Evolutionary conservation across 106 monocot species (phyloP).

Genomic region (Acorus calamus): DNA sequence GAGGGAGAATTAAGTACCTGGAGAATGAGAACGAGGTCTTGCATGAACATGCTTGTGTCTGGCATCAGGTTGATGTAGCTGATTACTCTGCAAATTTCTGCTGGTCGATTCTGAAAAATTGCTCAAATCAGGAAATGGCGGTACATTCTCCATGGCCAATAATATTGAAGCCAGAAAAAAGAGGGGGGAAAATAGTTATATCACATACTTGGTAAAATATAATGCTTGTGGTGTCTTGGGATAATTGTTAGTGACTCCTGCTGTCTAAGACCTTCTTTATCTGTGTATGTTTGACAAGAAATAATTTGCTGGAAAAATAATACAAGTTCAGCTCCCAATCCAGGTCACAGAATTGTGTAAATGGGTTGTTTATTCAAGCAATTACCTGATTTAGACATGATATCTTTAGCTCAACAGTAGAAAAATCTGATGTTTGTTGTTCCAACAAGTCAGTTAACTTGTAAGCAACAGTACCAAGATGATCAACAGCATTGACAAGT

Average conservation of each 20-base stretch:
- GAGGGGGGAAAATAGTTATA: too few species aligned
- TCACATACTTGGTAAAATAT: slow-evolving; percentile 69
- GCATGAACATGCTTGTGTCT: slow-evolving; percentile 19
- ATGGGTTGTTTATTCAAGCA: not conserved
- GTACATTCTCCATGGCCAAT: too few species aligned
- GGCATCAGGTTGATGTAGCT: slow-evolving; percentile 15
- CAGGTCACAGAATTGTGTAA: too few species aligned
- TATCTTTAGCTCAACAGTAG: slow-evolving; percentile 59
- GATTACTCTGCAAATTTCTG: slow-evolving; percentile 17
- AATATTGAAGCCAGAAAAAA: too few species aligned
- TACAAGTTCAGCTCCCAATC: slow-evolving; percentile 5
- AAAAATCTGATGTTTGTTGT: slow-evolving; percentile 65
- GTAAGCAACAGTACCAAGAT: slow-evolving; percentile 95
- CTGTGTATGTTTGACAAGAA: slow-evolving; percentile 65
- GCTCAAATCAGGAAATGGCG: too few species aligned
- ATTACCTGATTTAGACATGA: slow-evolving; percentile 85
- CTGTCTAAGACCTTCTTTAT: slow-evolving; percentile 68
- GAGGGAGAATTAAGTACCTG: slow-evolving; percentile 23
- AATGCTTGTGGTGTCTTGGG: slow-evolving; percentile 84
- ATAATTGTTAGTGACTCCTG: slow-evolving; percentile 37
- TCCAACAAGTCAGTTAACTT: slow-evolving; percentile 89
- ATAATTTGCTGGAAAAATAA: slow-evolving; percentile 31
- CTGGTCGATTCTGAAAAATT: slow-evolving; percentile 15
- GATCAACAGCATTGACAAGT: slow-evolving; percentile 95
- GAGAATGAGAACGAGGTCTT: slow-evolving; percentile 33